Percentiles rank a stretch among this genome's conserved stretches.
Conservation (phyloP, 1,139 yeast species). For the Hemisphaericaspora lyxosophila region DNA sequence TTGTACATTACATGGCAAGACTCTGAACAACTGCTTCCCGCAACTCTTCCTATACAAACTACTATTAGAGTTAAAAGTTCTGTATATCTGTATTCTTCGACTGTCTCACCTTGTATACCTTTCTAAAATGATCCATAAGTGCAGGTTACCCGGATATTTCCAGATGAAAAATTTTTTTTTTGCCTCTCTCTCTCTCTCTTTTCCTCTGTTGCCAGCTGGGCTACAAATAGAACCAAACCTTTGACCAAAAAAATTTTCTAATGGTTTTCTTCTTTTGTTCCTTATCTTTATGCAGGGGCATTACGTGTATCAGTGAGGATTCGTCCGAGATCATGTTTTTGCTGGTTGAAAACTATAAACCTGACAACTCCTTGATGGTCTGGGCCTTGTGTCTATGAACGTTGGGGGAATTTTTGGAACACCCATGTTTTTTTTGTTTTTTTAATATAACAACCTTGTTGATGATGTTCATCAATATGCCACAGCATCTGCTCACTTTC, state of each 20-base stretch:
- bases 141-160: conserved; percentile 2
- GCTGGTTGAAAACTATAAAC: conserved; percentile 99
- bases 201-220: too few relatives aligned
- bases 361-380: conserved; percentile 88
- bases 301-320: conserved; percentile 99
- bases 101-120: too few relatives aligned
- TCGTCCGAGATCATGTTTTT: conserved; percentile 99
- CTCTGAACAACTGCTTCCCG: too few relatives aligned
- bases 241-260: conserved; percentile 6
- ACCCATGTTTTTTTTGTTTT: conserved; percentile 13
- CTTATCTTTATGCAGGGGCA: conserved; percentile 99
- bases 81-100: too few relatives aligned
- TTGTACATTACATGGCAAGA: too few relatives aligned
- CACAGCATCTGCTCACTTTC: too few relatives aligned
- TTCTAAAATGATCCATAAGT: too few relatives aligned
- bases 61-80: too few relatives aligned
- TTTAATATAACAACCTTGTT: too few relatives aligned
- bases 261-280: conserved; percentile 29
- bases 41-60: too few relatives aligned
- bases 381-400: conserved; percentile 43
- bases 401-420: conserved; percentile 79
- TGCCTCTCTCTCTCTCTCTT: background rate
- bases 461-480: too few relatives aligned
- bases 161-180: conserved; percentile 3
- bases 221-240: conserved; percentile 8